These are phyloP conservation scores for Croton setiger DNA, from an alignment of 441 rosid species.

Conservation along the genomic window DNA sequence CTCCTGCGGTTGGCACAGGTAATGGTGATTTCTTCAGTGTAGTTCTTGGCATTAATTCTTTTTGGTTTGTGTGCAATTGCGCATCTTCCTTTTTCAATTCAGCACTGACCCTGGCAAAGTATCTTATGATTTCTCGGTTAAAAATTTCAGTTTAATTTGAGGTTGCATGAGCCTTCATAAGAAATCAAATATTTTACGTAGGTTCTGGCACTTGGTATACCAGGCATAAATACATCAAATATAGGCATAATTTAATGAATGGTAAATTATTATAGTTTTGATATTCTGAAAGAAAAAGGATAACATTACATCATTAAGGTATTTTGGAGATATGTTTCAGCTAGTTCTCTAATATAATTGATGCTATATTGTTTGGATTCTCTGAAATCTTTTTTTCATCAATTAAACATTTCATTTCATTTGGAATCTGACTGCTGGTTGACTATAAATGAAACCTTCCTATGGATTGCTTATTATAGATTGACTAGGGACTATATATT, in stretches of 20 bases:
- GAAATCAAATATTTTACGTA: not conserved
- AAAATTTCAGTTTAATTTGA: not conserved
- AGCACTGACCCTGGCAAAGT: not conserved
- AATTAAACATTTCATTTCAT: not conserved
- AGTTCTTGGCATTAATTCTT: slow-evolving; percentile 13
- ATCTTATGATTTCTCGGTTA: not conserved
- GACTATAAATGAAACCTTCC: not conserved
- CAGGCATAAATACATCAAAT: not conserved
- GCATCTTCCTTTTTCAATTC: not conserved
- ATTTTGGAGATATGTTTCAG: not conserved
- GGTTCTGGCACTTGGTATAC: not conserved
- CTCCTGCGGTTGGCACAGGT: slow-evolving; percentile 92
- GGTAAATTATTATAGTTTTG: no score
- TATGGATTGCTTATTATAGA: not conserved
- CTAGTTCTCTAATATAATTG: not conserved
- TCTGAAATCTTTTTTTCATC: not conserved
- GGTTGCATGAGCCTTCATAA: not conserved
- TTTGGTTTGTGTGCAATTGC: not conserved
- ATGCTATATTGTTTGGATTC: not conserved
- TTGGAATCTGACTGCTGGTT: not conserved
- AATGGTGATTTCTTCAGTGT: slow-evolving; percentile 20
- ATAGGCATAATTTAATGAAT: not conserved
- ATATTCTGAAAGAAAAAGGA: not conserved
- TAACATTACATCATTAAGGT: not conserved
- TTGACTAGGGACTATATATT: not conserved